Evolutionary conservation across 306 rosid genomes (phyloP).

Genomic region (Acacia confusa): DNA sequence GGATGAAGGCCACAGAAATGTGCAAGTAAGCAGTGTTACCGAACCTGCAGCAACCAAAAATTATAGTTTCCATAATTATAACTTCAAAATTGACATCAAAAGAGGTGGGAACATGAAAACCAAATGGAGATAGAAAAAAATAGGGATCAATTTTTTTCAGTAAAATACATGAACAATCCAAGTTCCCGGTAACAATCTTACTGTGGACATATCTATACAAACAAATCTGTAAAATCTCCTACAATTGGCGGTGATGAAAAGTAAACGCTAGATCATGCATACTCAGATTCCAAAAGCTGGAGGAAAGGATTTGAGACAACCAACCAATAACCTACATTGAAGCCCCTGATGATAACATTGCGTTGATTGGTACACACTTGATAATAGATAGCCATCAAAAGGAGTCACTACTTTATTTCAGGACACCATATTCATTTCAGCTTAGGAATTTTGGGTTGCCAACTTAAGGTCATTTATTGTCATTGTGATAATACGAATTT

Average conservation of each 20-base stretch:
- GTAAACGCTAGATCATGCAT: neutral
- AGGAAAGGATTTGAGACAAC: neutral
- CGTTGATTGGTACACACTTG: neutral
- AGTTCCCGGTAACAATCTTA: slow-evolving; percentile 11
- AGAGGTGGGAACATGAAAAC: neutral
- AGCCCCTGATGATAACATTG: neutral
- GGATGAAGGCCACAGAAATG: slow-evolving; percentile 98
- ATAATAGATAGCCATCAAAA: neutral
- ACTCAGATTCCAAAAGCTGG: neutral
- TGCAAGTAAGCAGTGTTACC: slow-evolving; percentile 96
- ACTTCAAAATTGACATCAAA: neutral
- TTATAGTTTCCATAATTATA: neutral
- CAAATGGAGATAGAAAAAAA: neutral
- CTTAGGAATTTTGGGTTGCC: neutral
- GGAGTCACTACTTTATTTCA: neutral
- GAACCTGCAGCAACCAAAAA: slow-evolving; percentile 59
- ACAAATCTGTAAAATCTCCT: neutral
- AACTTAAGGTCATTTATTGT: neutral
- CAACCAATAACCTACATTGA: neutral
- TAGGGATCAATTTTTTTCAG: neutral
- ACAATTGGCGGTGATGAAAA: neutral
- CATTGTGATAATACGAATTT: neutral
- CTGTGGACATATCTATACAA: neutral
- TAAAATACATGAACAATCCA: neutral
- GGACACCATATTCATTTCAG: neutral